These are phyloP conservation scores for Helichrysum umbraculigerum DNA, from an alignment of 129 eudicot species.

Conservation along the genomic window DNA sequence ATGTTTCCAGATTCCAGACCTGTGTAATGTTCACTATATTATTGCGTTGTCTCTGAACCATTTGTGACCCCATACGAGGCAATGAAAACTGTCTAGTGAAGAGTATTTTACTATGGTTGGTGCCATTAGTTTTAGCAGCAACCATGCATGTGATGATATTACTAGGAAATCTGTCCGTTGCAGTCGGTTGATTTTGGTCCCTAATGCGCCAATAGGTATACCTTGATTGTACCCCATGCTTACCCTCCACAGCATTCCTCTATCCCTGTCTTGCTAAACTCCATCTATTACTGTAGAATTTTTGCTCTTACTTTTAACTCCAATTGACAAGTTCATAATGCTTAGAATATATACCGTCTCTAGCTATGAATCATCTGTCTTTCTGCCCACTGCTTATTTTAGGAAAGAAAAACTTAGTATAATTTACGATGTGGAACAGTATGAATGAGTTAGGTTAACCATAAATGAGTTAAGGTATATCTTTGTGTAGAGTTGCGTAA, in stretches of 20 bases:
- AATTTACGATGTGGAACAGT: not conserved
- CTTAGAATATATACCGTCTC: not conserved
- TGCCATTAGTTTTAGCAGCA: slow-evolving; percentile 1
- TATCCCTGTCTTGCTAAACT: slow-evolving; percentile 12
- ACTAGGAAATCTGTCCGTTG: not conserved
- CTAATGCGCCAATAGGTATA: slow-evolving; percentile 1
- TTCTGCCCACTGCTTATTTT: not conserved
- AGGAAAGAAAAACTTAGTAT: not conserved
- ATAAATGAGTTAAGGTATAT: not conserved
- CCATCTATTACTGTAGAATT: not conserved
- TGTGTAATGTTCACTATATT: slow-evolving; percentile 27
- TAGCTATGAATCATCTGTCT: not conserved
- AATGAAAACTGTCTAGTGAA: not conserved
- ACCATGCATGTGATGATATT: not conserved
- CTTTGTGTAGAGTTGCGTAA: not conserved
- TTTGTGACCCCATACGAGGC: slow-evolving; percentile 9
- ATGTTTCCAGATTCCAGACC: slow-evolving; percentile 44
- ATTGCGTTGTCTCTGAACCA: slow-evolving; percentile 20
- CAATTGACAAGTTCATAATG: not conserved
- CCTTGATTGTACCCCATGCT: slow-evolving; percentile 9
- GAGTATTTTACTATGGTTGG: not conserved
- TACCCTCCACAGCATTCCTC: slow-evolving; percentile 6
- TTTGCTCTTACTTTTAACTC: slow-evolving; percentile 4
- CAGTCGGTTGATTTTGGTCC: not conserved
- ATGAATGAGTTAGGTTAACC: not conserved